Base-by-base conservation (phyloP, 2,329 filamentous ascomycete species). In the Colletotrichum eleusines region DNA sequence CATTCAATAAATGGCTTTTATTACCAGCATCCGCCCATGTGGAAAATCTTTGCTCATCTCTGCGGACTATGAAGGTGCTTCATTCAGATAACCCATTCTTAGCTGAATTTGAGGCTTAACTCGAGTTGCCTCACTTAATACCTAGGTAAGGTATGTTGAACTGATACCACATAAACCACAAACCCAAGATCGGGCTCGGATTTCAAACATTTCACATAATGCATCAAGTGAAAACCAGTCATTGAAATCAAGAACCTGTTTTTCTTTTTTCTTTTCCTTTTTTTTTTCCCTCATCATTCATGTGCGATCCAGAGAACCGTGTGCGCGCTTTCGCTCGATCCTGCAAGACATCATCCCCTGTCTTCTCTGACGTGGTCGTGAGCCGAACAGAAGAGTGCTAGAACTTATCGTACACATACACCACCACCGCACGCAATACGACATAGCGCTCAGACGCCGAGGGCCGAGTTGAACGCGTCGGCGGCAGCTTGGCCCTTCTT, bases 401-500 rank as follows among this genome's bases (percentile, higher is more conserved):
- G 23, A 23, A 20, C 16, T 1, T 18, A 28, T 46, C 23, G 31
- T 31, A 31, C 40, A 33, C 11, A 44, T 12, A 38, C 44, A 57
- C 38, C 63, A 58, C 31, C 18, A 44, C 4, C 4, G 11, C 31
- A 67, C 1, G 7, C 31, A 8, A 31, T 28, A 12, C 46, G 23
- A 5, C 20, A 14, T 14, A 2, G 7, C n/a, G 3, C 23, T 66
- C 48, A 73, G 11, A 73, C 11, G 1, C 72, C 72, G 5, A 73
- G 58, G 38, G 69, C 69, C 14, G 69, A 55, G 67, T 77, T 76
- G 63, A 77, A 77, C 28, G 72, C 72, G 57, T 76, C 74, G 20
- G 76, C 75, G n/a, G 76, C 76, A 40, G 69, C 66, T 66, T 75
- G 73, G 33, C 74, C 75, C 60, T 76, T 63, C n/a, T 71, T 23